Conservation (phyloP, 495 filamentous ascomycete genomes). For the Penicillium dipodomyicola region DNA sequence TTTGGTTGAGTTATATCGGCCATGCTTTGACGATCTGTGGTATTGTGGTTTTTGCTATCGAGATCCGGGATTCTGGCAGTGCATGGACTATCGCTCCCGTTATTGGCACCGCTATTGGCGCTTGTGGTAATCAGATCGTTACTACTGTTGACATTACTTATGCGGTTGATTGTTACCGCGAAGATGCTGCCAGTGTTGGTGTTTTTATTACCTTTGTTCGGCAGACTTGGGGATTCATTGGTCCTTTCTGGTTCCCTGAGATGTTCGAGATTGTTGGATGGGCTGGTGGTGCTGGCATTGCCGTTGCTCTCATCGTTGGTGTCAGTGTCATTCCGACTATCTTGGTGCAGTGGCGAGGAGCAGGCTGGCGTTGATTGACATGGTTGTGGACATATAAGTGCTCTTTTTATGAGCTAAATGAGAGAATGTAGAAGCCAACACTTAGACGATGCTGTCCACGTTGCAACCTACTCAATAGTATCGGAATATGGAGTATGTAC, state of each 20-base stretch:
- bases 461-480: neutral
- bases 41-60: slow-evolving; percentile 50
- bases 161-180: slow-evolving; percentile 52
- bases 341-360: slow-evolving; percentile 36
- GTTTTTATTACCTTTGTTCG: slow-evolving; percentile 57
- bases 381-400: neutral
- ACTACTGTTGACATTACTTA: slow-evolving; percentile 58
- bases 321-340: slow-evolving; percentile 48
- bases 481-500: neutral
- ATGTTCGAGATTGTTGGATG: slow-evolving; percentile 50
- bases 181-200: slow-evolving; percentile 51
- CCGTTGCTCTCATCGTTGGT: slow-evolving; percentile 41
- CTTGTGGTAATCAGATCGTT: slow-evolving; percentile 55
- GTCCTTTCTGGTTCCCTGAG: slow-evolving; percentile 56
- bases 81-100: slow-evolving; percentile 52
- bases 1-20: slow-evolving; percentile 56
- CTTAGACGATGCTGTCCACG: neutral
- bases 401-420: no score
- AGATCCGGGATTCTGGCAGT: slow-evolving; percentile 38
- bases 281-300: slow-evolving; percentile 41
- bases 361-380: slow-evolving; percentile 20
- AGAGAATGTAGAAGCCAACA: neutral
- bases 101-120: slow-evolving; percentile 50
- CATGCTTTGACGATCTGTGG: slow-evolving; percentile 48
- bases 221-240: slow-evolving; percentile 58